These are phyloP conservation scores for Lactarius hatsudake DNA, from an alignment of 768 basidiomycete genomes.

Conservation along the genomic window DNA sequence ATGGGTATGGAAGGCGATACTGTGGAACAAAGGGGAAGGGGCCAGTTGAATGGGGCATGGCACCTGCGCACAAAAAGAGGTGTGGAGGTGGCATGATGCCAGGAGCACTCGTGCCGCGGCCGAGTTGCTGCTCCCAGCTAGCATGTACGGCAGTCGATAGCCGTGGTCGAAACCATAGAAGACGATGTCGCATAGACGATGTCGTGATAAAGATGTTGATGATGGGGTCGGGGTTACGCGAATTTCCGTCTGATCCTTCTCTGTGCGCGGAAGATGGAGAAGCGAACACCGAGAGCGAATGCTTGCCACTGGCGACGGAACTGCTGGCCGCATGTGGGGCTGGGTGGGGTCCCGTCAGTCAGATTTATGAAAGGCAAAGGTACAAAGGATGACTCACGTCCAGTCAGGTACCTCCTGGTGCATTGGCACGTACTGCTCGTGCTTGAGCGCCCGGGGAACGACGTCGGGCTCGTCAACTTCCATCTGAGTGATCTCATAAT, in stretches of 20 bases:
- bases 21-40: background rate
- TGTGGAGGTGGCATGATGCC: background rate
- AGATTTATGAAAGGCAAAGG: conserved; percentile 1
- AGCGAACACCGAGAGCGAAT: conserved; percentile 51
- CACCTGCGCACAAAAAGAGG: background rate
- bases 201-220: background rate
- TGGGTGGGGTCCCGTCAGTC: conserved; percentile 28
- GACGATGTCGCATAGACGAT: conserved; percentile 20
- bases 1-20: background rate
- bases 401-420: conserved; percentile 19
- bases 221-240: conserved; percentile 5
- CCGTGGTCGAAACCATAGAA: conserved; percentile 24
- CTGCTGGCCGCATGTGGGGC: conserved; percentile 56
- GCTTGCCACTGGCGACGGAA: conserved; percentile 63
- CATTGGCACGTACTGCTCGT: conserved; percentile 18
- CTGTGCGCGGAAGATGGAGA: conserved; percentile 55
- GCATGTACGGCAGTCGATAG: conserved; percentile 17
- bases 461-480: conserved; percentile 1
- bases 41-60: background rate
- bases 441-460: conserved; percentile 6
- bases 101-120: background rate
- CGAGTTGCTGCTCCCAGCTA: background rate
- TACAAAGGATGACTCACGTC: conserved; percentile 25
- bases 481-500: conserved; percentile 1
- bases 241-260: conserved; percentile 36